Conservation (phyloP, 1,284 basidiomycete species). For the Boletus sp. region DNA sequence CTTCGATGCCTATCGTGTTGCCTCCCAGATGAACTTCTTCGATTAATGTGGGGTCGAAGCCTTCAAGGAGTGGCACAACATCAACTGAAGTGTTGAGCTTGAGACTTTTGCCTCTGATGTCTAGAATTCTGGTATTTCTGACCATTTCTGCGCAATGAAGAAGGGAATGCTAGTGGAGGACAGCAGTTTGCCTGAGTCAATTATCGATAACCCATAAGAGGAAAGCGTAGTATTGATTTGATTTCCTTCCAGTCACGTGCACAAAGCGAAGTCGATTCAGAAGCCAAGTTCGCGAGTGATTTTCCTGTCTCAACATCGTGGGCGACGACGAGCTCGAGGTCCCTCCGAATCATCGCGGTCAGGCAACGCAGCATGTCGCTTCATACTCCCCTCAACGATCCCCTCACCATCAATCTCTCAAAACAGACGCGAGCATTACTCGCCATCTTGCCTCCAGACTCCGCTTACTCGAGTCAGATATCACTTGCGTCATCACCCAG, state of each 20-base stretch:
- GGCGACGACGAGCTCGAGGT: constrained; percentile 5
- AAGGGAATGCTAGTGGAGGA: background rate
- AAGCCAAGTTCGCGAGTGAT: background rate
- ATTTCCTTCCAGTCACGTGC: constrained; percentile 24
- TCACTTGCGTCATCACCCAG: constrained; percentile 35
- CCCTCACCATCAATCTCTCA: constrained; percentile 50
- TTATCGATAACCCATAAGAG: constrained; percentile 21
- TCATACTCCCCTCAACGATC: constrained; percentile 28
- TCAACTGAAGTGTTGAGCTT: constrained; percentile 82
- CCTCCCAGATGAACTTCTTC: constrained; percentile 93
- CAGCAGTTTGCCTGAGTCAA: background rate
- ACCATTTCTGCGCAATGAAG: constrained; percentile 20
- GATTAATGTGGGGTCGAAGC: constrained; percentile 61
- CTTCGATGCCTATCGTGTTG: constrained; percentile 95
- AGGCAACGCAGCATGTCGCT: constrained; percentile 14
- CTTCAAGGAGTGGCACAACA: constrained; percentile 73
- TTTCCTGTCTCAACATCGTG: constrained; percentile 7
- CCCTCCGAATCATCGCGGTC: background rate
- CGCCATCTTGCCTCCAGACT: constrained; percentile 38
- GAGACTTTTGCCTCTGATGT: constrained; percentile 41
- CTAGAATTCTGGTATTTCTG: constrained; percentile 22
- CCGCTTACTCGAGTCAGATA: constrained; percentile 34
- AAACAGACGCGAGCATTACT: constrained; percentile 47
- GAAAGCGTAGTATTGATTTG: constrained; percentile 8
- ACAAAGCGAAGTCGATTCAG: background rate